A percentile compares a stretch with the other conserved stretches of the same genome.
These are phyloP conservation scores for Seiridium cupressi DNA, from an alignment of 2,329 filamentous ascomycete species.

Conservation along the genomic window DNA sequence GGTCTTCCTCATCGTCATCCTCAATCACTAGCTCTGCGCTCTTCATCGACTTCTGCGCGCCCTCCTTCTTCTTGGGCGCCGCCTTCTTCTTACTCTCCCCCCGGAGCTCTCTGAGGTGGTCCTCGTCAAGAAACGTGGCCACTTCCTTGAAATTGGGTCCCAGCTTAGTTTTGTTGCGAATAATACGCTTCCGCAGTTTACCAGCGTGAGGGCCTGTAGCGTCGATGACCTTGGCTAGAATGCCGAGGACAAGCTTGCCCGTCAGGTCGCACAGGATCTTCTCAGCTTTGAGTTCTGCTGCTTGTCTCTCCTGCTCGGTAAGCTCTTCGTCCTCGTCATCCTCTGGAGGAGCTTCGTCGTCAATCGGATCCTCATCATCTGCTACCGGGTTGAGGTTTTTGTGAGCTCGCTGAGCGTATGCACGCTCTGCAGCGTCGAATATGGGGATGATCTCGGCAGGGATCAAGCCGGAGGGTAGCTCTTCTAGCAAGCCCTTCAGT, in stretches of 20 bases:
- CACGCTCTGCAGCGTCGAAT: constrained; percentile 73
- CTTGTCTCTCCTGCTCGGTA: constrained; percentile 57
- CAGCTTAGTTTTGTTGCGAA: constrained; percentile 76
- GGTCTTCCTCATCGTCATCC: constrained; percentile 40
- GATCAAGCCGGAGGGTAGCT: constrained; percentile 62
- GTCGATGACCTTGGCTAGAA: constrained; percentile 75
- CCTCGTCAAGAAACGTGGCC: constrained; percentile 73
- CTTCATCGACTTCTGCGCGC: constrained; percentile 35
- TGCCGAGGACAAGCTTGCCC: constrained; percentile 78
- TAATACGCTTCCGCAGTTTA: constrained; percentile 67
- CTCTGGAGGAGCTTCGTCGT: constrained; percentile 60
- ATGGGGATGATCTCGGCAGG: constrained; percentile 70
- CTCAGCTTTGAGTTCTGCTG: constrained; percentile 73
- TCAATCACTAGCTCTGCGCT: constrained; percentile 46
- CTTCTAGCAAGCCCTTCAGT: constrained; percentile 63
- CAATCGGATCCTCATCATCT: constrained; percentile 72
- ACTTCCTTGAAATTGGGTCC: constrained; percentile 86
- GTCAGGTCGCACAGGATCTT: constrained; percentile 83
- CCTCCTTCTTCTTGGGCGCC: constrained; percentile 39
- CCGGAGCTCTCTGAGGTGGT: constrained; percentile 50
- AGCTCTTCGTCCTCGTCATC: constrained; percentile 55
- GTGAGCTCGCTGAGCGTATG: constrained; percentile 69
- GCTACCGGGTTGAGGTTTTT: constrained; percentile 50
- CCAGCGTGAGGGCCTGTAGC: constrained; percentile 56
- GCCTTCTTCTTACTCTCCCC: constrained; percentile 38